These are phyloP conservation scores for Isoetes engelmannii DNA, from an alignment of 83 land plant genomes.

Conservation along the genomic window DNA sequence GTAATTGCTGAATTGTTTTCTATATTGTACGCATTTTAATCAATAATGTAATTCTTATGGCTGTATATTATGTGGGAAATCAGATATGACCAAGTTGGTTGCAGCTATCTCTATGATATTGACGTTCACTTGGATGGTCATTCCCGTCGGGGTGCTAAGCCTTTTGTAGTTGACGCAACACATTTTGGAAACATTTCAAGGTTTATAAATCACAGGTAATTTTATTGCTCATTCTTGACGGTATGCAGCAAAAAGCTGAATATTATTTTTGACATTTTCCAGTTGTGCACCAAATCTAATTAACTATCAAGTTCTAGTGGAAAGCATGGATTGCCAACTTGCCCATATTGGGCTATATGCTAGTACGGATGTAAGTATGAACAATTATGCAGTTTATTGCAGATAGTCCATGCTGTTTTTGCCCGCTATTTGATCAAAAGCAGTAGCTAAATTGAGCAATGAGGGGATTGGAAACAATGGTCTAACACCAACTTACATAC, in stretches of 20 bases:
- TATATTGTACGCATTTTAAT: too few species aligned
- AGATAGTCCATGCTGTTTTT: too few species aligned
- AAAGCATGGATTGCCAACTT: constrained; percentile 94
- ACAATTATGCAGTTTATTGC: too few species aligned
- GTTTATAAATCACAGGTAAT: constrained; percentile 95
- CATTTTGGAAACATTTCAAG: constrained; percentile 87
- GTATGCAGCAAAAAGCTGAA: too few species aligned
- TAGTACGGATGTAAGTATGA: constrained; percentile 73
- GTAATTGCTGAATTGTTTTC: constrained; percentile 20
- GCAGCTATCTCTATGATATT: constrained; percentile 72
- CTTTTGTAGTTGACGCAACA: constrained; percentile 91
- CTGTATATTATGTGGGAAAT: too few species aligned
- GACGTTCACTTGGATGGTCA: constrained; percentile 55
- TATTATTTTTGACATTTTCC: background rate
- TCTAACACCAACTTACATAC: too few species aligned
- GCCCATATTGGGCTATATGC: constrained; percentile 94
- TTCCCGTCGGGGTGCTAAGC: constrained; percentile 40
- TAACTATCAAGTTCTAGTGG: constrained; percentile 82
- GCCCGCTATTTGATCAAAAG: too few species aligned
- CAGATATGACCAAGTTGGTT: constrained; percentile 71
- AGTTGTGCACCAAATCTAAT: constrained; percentile 91
- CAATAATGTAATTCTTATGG: too few species aligned
- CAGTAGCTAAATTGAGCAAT: too few species aligned
- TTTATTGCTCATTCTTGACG: too few species aligned
- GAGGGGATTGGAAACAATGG: too few species aligned